A percentile compares a stretch with the other conserved stretches of the same genome.
phyloP scores from a whole-genome alignment of 441 rosid species.

The Jatropha multifida region DNA sequence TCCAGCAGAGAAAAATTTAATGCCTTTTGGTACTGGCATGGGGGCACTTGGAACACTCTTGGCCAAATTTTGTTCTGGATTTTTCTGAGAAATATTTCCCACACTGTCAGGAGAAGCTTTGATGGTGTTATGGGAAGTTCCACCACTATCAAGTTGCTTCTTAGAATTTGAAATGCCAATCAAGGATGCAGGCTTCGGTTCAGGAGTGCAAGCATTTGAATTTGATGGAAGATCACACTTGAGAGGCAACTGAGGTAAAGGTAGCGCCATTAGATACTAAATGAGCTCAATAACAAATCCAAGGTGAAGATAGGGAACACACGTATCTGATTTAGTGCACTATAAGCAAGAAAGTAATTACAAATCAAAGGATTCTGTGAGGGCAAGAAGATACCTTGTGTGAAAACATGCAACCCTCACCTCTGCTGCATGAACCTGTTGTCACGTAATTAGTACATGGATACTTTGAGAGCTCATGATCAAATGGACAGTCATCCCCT shows the following conservation, averaged over 20 bases:
- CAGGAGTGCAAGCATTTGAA: constrained; percentile 30
- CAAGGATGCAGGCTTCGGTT: constrained; percentile 24
- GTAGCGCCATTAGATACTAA: constrained; percentile 14
- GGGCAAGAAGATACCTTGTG: constrained; percentile 62
- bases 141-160: constrained; percentile 30
- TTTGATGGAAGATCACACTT: constrained; percentile 34
- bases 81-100: constrained; percentile 33
- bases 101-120: constrained; percentile 25
- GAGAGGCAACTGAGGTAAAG: constrained; percentile 32
- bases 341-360: background rate
- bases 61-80: constrained; percentile 37
- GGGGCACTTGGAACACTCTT: constrained; percentile 35
- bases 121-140: constrained; percentile 27
- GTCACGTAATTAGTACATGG: constrained; percentile 57
- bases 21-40: constrained; percentile 45
- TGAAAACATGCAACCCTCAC: constrained; percentile 73
- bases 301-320: background rate
- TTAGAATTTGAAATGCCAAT: constrained; percentile 27
- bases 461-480: constrained; percentile 84
- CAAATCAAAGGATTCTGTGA: constrained; percentile 7
- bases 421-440: constrained; percentile 70
- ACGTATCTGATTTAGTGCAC: background rate
- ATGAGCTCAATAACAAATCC: background rate
- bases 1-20: constrained; percentile 36
- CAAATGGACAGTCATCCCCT: constrained; percentile 90